phyloP scores from a whole-genome alignment of 1,139 yeast genomes.

The Hyphopichia fennica region DNA sequence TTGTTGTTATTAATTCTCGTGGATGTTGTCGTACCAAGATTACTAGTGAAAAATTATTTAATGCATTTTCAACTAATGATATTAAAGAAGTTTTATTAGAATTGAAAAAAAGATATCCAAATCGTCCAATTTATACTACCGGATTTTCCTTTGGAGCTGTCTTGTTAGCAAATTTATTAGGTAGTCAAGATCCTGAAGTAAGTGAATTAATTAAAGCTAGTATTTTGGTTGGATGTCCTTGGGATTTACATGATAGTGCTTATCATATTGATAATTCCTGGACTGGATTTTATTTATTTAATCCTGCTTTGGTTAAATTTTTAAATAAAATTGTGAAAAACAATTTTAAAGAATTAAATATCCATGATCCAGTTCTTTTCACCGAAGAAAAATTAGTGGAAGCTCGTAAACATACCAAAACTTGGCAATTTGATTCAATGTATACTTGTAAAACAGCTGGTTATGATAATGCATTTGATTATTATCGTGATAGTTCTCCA shows the following conservation, averaged over 20 bases:
- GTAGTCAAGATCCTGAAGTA: slow-evolving; percentile 54
- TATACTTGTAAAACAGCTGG: slow-evolving; percentile 79
- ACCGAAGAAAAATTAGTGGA: slow-evolving; percentile 32
- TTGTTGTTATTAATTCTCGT: slow-evolving; percentile 75
- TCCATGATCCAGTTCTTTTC: slow-evolving; percentile 32
- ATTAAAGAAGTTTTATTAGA: slow-evolving; percentile 57
- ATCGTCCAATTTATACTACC: slow-evolving; percentile 69
- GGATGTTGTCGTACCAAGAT: slow-evolving; percentile 86
- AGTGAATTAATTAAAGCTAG: slow-evolving; percentile 62
- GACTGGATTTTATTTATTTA: slow-evolving; percentile 63
- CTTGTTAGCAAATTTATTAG: slow-evolving; percentile 74
- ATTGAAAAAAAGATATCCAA: slow-evolving; percentile 59
- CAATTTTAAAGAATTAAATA: slow-evolving; percentile 55
- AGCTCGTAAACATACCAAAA: slow-evolving; percentile 31
- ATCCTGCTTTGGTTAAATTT: slow-evolving; percentile 65
- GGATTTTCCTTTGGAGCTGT: slow-evolving; percentile 93
- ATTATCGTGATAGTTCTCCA: slow-evolving; percentile 72
- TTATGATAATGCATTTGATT: slow-evolving; percentile 66
- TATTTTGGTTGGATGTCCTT: slow-evolving; percentile 70
- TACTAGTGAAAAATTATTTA: slow-evolving; percentile 72
- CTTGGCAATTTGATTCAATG: slow-evolving; percentile 65
- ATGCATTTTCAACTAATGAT: slow-evolving; percentile 76
- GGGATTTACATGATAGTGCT: slow-evolving; percentile 73
- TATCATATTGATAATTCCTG: slow-evolving; percentile 50
- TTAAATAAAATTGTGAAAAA: slow-evolving; percentile 61